phyloP scores from a whole-genome alignment of 768 basidiomycete genomes.

The Favolaschia claudopus region DNA sequence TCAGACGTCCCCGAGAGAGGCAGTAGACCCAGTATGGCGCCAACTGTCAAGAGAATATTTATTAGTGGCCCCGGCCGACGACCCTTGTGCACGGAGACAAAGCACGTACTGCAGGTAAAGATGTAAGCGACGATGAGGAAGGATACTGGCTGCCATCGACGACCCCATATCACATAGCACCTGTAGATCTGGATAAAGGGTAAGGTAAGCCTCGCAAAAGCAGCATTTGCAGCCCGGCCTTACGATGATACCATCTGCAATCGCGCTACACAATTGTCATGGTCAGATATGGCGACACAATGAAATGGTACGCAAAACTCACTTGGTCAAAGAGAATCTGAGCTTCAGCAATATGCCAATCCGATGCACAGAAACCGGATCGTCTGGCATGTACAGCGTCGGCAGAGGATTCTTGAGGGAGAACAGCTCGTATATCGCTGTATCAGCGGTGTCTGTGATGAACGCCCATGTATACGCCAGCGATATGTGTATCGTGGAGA shows the following conservation, averaged over 20 bases:
- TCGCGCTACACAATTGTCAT: neutral
- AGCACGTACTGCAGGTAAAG: neutral
- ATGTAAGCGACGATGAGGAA: neutral
- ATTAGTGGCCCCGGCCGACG: too few species aligned
- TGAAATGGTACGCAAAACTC: neutral
- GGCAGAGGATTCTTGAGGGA: constrained; percentile 9
- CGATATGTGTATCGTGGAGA: constrained; percentile 17
- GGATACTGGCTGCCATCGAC: neutral
- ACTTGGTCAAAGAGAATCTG: constrained; percentile 8
- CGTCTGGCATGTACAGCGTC: neutral
- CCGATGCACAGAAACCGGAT: neutral
- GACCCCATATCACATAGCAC: constrained; percentile 10
- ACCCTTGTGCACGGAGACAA: too few species aligned
- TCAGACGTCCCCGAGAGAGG: too few species aligned
- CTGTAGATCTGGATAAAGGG: neutral
- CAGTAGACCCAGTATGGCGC: too few species aligned
- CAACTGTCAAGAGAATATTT: too few species aligned
- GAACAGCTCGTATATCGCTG: constrained; percentile 10
- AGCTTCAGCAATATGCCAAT: neutral
- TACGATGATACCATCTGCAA: constrained; percentile 13
- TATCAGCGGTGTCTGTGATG: constrained; percentile 1
- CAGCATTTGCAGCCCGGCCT: neutral
- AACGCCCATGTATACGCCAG: constrained; percentile 15
- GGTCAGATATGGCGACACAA: neutral
- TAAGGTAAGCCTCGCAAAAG: neutral